Percentiles rank a stretch among this genome's conserved stretches.
Conservation (phyloP, 148 eudicot species). For the Fagopyrum homotropicum region DNA sequence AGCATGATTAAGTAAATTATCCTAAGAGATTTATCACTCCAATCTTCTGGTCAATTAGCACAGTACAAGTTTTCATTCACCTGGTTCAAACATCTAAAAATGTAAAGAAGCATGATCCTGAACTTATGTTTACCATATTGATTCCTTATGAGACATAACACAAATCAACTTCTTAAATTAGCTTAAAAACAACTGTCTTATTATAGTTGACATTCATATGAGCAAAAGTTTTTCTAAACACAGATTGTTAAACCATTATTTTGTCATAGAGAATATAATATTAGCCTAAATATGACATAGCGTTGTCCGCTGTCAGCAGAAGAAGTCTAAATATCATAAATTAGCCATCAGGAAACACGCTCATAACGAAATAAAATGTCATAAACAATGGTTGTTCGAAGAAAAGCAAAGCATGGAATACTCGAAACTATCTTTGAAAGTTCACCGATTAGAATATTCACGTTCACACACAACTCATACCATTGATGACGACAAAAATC, state of each 20-base stretch:
- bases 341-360: neutral
- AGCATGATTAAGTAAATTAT: neutral
- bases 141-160: neutral
- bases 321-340: neutral
- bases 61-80: neutral
- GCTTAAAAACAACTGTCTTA: neutral
- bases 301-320: neutral
- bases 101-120: neutral
- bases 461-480: neutral
- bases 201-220: neutral
- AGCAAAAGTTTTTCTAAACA: neutral
- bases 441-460: neutral
- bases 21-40: neutral
- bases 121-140: neutral
- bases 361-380: neutral
- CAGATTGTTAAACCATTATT: neutral
- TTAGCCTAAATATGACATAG: neutral
- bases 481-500: neutral
- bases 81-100: neutral
- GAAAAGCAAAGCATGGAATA: neutral
- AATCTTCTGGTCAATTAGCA: neutral
- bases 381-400: conserved; percentile 2
- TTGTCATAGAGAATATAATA: neutral
- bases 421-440: neutral
- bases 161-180: neutral